Percentiles rank a stretch among this genome's conserved stretches.
Conservation (phyloP, 108 stramenopile species). For the Aurantiochytrium sp. region DNA sequence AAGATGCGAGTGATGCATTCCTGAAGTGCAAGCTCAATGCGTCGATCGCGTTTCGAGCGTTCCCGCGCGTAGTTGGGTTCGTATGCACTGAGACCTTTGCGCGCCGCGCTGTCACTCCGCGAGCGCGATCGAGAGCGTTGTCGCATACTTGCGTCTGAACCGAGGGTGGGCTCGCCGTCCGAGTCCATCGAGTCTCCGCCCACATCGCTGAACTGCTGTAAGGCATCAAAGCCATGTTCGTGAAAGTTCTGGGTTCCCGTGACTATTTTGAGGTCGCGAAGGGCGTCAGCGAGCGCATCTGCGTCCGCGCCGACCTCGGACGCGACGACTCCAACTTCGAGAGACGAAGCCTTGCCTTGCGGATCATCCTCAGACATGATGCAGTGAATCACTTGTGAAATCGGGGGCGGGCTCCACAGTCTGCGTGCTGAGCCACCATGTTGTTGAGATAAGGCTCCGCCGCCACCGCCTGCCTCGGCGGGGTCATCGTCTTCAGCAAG, state of each 20-base stretch:
- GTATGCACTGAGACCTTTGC: background rate
- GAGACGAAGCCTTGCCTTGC: background rate
- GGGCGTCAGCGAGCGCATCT: background rate
- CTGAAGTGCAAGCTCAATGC: background rate
- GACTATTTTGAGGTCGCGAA: background rate
- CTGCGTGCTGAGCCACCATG: no score
- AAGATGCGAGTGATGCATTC: background rate
- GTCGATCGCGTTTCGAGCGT: background rate
- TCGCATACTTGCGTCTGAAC: background rate
- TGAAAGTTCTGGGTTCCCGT: background rate
- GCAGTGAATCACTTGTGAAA: background rate
- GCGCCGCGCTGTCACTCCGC: background rate
- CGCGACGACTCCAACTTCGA: background rate
- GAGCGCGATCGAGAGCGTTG: background rate
- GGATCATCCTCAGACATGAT: background rate
- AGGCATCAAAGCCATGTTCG: background rate
- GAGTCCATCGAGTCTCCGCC: background rate
- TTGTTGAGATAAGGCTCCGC: no score
- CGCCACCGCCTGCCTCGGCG: background rate
- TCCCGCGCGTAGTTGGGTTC: background rate
- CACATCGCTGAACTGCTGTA: background rate
- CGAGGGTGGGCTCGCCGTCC: background rate
- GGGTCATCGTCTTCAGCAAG: background rate
- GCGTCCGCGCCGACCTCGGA: background rate
- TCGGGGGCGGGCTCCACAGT: background rate